A percentile compares a stretch with the other conserved stretches of the same genome.
These are phyloP conservation scores for Tolypocladium album DNA, from an alignment of 2,329 filamentous ascomycete genomes.

Conservation along the genomic window DNA sequence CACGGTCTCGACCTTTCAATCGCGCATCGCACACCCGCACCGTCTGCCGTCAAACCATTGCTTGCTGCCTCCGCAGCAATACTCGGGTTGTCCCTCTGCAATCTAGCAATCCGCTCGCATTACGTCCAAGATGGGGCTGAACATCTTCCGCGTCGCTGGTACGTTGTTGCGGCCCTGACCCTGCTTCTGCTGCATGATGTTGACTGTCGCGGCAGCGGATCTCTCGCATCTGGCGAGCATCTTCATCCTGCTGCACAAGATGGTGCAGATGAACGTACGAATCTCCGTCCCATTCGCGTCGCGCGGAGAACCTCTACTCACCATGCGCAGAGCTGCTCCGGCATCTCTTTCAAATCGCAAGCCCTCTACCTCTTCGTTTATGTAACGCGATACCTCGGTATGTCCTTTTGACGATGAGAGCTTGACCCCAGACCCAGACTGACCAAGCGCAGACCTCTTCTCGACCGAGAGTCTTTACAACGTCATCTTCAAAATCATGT, in stretches of 20 bases:
- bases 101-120: neutral
- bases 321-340: conserved; percentile 70
- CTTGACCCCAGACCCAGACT: neutral
- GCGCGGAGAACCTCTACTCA: neutral
- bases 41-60: neutral
- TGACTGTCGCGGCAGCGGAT: conserved; percentile 53
- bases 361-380: conserved; percentile 92
- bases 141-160: conserved; percentile 50
- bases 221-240: conserved; percentile 93
- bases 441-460: conserved; percentile 58
- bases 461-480: conserved; percentile 82
- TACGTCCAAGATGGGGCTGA: conserved; percentile 33
- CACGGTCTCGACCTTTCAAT: neutral
- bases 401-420: neutral
- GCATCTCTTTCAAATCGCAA: conserved; percentile 98
- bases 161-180: conserved; percentile 12
- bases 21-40: neutral
- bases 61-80: neutral
- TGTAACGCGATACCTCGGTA: conserved; percentile 81
- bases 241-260: conserved; percentile 91
- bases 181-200: conserved; percentile 4
- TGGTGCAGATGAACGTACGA: conserved; percentile 80
- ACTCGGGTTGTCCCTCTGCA: neutral
- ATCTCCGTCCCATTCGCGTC: neutral
- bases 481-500: conserved; percentile 89